Conservation (phyloP, 2,329 filamentous ascomycete species). For the Rhynchosporium agropyri region DNA sequence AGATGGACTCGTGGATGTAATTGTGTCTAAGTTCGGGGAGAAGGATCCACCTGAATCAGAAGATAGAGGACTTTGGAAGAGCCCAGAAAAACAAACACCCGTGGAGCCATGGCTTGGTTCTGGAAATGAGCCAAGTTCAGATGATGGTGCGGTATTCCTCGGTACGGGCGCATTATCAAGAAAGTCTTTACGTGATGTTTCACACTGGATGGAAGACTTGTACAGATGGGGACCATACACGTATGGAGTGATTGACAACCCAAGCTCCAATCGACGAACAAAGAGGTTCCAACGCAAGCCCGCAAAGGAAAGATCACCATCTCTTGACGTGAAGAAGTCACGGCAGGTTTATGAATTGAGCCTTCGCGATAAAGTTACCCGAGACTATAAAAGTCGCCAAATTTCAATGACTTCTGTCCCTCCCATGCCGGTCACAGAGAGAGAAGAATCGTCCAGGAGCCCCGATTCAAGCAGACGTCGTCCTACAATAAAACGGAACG, state of each 20-base stretch:
- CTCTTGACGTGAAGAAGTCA: conserved; percentile 26
- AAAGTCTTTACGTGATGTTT: conserved; percentile 70
- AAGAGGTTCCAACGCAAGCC: conserved; percentile 46
- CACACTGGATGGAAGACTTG: conserved; percentile 86
- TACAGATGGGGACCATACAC: conserved; percentile 82
- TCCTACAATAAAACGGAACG: conserved; percentile 25
- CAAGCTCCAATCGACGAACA: conserved; percentile 61
- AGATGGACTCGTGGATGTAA: conserved; percentile 82
- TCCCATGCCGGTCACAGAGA: conserved; percentile 26
- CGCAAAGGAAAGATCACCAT: conserved; percentile 34
- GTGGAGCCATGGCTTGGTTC: conserved; percentile 69
- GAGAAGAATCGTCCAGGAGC: conserved; percentile 10
- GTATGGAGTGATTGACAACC: conserved; percentile 83
- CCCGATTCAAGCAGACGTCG: conserved; percentile 17
- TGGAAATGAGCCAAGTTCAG: conserved; percentile 65
- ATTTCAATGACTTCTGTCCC: conserved; percentile 18
- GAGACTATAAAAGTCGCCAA: neutral
- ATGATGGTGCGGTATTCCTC: conserved; percentile 86
- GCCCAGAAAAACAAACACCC: conserved; percentile 31
- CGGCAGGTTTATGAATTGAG: conserved; percentile 22
- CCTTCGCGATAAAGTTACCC: conserved; percentile 13
- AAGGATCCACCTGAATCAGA: conserved; percentile 36
- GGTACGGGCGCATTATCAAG: conserved; percentile 75
- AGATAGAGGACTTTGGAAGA: conserved; percentile 18
- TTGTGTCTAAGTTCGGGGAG: conserved; percentile 81